phyloP scores from a whole-genome alignment of 306 rosid genomes.

The Cucumis hystrix region DNA sequence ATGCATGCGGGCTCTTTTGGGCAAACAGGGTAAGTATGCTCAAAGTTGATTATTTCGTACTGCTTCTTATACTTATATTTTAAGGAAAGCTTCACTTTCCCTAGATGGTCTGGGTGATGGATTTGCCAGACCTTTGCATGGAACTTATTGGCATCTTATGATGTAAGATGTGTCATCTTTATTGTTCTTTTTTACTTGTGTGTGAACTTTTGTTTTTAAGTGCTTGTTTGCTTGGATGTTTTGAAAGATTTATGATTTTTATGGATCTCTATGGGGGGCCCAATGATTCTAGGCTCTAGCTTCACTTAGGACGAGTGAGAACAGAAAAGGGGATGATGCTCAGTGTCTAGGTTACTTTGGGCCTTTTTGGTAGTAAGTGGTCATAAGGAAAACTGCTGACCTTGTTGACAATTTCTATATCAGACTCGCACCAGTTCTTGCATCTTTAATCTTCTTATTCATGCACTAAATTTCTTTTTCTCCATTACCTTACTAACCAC shows the following conservation, averaged over 20 bases:
- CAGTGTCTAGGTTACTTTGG: neutral
- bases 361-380: neutral
- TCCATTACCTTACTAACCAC: neutral
- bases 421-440: neutral
- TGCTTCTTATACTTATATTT: neutral
- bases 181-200: neutral
- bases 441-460: neutral
- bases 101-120: neutral
- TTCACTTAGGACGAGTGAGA: neutral
- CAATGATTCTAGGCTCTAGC: neutral
- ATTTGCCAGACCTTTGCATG: conserved; percentile 1
- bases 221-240: neutral
- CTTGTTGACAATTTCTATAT: neutral
- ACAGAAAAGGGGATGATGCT: neutral
- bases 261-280: neutral
- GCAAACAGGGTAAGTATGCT: conserved; percentile 72
- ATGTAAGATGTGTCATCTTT: neutral
- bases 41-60: conserved; percentile 2
- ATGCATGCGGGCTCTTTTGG: conserved; percentile 96
- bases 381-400: neutral
- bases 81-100: neutral
- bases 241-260: neutral
- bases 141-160: neutral
- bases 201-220: neutral
- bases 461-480: neutral